Percentiles rank a stretch among this genome's conserved stretches.
These are phyloP conservation scores for Iris macrosiphon DNA, from an alignment of 106 monocot genomes.

Conservation along the genomic window DNA sequence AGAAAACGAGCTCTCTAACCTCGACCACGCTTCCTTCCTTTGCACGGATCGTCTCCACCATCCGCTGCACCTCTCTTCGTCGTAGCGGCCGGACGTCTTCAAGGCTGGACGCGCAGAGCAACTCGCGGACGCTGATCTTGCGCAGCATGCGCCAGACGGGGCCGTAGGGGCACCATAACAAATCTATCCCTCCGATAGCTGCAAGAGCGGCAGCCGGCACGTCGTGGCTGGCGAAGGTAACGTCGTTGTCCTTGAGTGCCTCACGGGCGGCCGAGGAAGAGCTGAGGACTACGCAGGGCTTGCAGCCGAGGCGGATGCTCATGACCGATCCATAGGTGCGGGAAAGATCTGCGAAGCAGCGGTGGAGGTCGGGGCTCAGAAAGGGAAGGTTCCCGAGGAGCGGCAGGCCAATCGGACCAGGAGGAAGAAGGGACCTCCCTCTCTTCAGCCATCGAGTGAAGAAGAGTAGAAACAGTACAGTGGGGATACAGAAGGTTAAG, in stretches of 20 bases:
- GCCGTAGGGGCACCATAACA: conserved; percentile 11
- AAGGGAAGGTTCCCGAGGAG: conserved; percentile 19
- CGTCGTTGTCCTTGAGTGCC: conserved; percentile 20
- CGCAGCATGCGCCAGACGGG: conserved; percentile 11
- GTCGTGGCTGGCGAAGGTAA: conserved; percentile 9
- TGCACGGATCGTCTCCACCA: conserved; percentile 17
- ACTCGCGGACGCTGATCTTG: conserved; percentile 21
- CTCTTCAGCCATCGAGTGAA: no score
- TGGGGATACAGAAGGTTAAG: no score
- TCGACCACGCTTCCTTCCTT: conserved; percentile 13
- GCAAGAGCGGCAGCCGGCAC: conserved; percentile 4
- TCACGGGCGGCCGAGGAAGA: conserved; percentile 9
- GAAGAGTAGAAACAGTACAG: no score
- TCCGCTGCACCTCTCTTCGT: conserved; percentile 4
- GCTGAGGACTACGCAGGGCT: conserved; percentile 12
- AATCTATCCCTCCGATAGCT: conserved; percentile 5
- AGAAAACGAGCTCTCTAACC: conserved; percentile 4
- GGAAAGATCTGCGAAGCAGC: conserved; percentile 5
- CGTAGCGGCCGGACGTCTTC: background rate
- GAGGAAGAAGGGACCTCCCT: background rate
- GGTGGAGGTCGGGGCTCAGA: conserved; percentile 16
- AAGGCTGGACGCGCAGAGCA: background rate
- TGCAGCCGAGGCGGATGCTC: conserved; percentile 19
- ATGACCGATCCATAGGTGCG: conserved; percentile 16
- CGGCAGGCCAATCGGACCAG: conserved; percentile 17